A percentile compares a stretch with the other conserved stretches of the same genome.
phyloP scores from a whole-genome alignment of 192 early-diverging fungal genomes.

The Coemansia sp. region DNA sequence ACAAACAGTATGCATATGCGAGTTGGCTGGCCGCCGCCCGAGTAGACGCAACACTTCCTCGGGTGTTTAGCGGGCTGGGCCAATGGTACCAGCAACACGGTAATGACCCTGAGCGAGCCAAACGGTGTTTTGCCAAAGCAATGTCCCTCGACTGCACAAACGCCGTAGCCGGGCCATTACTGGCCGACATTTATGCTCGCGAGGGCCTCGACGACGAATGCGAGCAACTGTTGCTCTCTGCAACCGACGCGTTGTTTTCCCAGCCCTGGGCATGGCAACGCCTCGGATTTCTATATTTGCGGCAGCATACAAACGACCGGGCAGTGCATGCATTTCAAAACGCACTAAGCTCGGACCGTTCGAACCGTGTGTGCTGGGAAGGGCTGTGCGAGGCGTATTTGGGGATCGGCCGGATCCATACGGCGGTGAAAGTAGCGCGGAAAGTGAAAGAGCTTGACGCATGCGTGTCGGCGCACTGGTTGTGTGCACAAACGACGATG shows the following conservation, averaged over 20 bases:
- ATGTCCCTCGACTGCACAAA: constrained; percentile 68
- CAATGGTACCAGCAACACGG: constrained; percentile 73
- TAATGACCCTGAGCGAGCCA: constrained; percentile 66
- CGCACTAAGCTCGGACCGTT: constrained; percentile 70
- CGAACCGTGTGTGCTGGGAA: constrained; percentile 71
- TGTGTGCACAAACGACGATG: constrained; percentile 26
- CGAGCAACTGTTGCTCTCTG: constrained; percentile 24
- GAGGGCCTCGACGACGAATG: constrained; percentile 48
- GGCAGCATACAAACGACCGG: constrained; percentile 45
- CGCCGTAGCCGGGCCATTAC: constrained; percentile 61
- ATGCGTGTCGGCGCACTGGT: constrained; percentile 38
- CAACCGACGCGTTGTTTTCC: constrained; percentile 39
- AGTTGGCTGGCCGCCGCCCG: constrained; percentile 74
- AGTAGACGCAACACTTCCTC: constrained; percentile 60
- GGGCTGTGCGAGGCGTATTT: constrained; percentile 76
- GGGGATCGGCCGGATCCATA: constrained; percentile 59
- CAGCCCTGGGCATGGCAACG: constrained; percentile 77
- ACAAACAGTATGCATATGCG: constrained; percentile 64
- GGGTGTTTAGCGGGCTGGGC: constrained; percentile 78
- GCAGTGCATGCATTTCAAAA: constrained; percentile 78
- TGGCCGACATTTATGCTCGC: constrained; percentile 65
- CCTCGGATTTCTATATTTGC: constrained; percentile 72
- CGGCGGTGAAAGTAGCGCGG: constrained; percentile 60
- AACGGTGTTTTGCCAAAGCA: constrained; percentile 81
- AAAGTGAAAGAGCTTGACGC: constrained; percentile 70